Evolutionary conservation across 1,284 basidiomycete species (phyloP), one percentile per base, ranked within the genome.

Genomic region (Marasmius oreades): DNA sequence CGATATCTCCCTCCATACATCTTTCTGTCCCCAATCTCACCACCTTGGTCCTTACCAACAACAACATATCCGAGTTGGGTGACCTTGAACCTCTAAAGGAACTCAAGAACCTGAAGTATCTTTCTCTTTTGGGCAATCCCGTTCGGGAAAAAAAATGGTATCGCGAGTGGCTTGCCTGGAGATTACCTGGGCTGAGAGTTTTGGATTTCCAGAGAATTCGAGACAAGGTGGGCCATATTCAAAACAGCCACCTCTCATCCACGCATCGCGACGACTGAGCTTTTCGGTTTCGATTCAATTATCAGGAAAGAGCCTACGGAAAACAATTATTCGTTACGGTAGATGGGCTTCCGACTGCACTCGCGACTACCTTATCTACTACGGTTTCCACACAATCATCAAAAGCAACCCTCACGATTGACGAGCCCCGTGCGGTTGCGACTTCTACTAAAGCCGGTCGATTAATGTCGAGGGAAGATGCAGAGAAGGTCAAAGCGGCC

Each of bases 161-260:
- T 79, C 86, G 93, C 73, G 92, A 93, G 76, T 99, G 94, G 88
- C 86, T 94, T 77, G 85, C 89, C 67, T 90, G 84, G 81, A 84
- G 86, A 77, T 77, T 90, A 77, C 84, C 86, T 71, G 78, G 81
- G 67, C 82, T 99, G 67, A 88, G 95, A 79, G 92, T 95, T 70
- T 82, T 99, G 67, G 97, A 99, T 81, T 99, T 92, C 74, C 88
- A 93, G 78, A 87, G 96, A 72, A 91, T 99, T 69, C 92, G 93
- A 72, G 93, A 98, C 72, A 92, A 93, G 83, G 92, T 93, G 74
- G 76, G 89, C 72, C 55, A 5, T 43, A 71, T 66, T 69, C 67
- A 70, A 72, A 69, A 31, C 67, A 56, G 61, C 56, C 61, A 59
- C 61, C 62, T 61, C 60, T 63, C 43, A 20, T 24, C 47, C 16